Base-by-base conservation (phyloP, 805 yeast species). In the Starmerella lactis-condensi region DNA sequence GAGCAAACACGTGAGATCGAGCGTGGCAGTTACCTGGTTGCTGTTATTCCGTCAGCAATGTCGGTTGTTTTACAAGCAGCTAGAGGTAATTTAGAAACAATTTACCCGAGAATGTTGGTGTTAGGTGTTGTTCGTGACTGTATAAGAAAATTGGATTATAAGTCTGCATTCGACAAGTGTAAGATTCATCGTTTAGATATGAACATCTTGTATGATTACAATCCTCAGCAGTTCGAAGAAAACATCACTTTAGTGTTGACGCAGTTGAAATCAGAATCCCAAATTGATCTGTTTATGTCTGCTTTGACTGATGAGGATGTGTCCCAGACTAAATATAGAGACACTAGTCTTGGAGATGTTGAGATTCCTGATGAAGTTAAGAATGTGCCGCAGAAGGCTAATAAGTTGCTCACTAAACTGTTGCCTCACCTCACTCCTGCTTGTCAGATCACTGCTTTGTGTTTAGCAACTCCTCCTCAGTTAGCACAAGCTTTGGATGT, bases 1-100 rank as follows among this genome's bases (percentile, higher is more conserved):
- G 98, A 85, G 56, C 69, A 95, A 54, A 64, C 75, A 11, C 69
- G 99, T 45, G 69, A 74, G 36, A 73, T 89, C 32, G 99, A 89
- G 54, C 65, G 94, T 41, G 96, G 98, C 1, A 81, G 95, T 0
- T 44, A 76, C n/a, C 54, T 89, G 29, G 79, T 85, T 0, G 61
- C 82, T 24, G 69, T 69, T 2, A 74, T 82, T 46, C 94, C 95
- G 1, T 69, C 85, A 0, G 75, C 69, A 33, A 72, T 82, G 34
- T 65, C 83, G 1, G 82, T 91, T 13, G 71, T 79, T 4, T 60
- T 89, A 32, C 94, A 89, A 52, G 94, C 94, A 4, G 92, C 92
- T 36, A 67, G 99, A 51, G 99, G 99, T 38, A 89, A 89, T 47
- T 58, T 89, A 42, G 99, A 89, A 53, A 82, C 96, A 0, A 76